Evolutionary conservation across 306 rosid genomes (phyloP), one percentile per base, ranked within the genome.

Genomic region (Luffa acutangula): DNA sequence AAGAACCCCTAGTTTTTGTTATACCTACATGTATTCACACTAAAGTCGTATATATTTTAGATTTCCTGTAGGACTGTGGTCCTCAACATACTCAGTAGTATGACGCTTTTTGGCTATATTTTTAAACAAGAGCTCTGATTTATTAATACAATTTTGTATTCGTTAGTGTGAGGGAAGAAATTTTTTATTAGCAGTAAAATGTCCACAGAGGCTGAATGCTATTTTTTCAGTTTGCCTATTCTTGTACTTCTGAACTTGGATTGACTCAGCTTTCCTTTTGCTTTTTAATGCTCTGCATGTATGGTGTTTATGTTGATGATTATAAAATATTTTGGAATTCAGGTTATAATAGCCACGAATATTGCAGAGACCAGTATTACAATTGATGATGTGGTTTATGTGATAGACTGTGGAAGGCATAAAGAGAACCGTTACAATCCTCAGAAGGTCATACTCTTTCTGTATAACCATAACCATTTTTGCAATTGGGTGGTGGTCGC

Each of bases 341-440:
- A 93, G 97, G 91, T 94, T 81, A 93, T 94, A 80, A 87, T 94
- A 84, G 97, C 98, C 33, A 94, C 98, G 77, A 92, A 92, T 81
- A 91, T 94, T 84, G 98, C 98, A 79, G 98, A 94, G 90, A 94
- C 98, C 73, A 94, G 98, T 85, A 90, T 94, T 83, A 94, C 97
- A 11, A 92, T 94, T 80, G 95, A 94, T 83, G 98, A 94, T 85
- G 98, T 92, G 84, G 87, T 91, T 74, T 92, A 87, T 83, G 98
- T 94, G 54, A 91, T 92, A 72, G 97, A 94, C 86, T 88, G 91
- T 80, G 98, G 98, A 86, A 92, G 87, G 81, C 98, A 94, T 79
- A 94, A 94, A 79, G 97, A 94, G 89, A 92, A 89, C 79, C 98
- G 98, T 36, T 94, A 92, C 85, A 92, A 94, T 85, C 97, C 98